Evolutionary conservation across 345 rosid genomes (phyloP).

Genomic region (Sonneratia alba): DNA sequence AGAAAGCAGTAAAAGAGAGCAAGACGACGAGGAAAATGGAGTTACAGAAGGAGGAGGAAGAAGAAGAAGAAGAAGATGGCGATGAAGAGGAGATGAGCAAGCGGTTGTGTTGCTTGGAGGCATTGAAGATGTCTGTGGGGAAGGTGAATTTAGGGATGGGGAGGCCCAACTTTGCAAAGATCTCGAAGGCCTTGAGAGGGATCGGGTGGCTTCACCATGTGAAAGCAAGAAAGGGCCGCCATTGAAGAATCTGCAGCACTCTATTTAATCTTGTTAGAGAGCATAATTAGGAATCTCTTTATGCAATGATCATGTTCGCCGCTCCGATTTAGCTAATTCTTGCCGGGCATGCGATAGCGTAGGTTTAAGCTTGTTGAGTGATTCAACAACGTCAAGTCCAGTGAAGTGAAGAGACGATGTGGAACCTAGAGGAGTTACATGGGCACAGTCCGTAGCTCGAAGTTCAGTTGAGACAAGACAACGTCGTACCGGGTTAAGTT

Average conservation of each 20-base stretch:
- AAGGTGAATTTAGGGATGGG: constrained; percentile 89
- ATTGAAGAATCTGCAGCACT: constrained; percentile 6
- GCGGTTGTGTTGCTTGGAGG: constrained; percentile 73
- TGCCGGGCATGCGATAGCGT: too few relatives aligned
- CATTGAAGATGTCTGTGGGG: constrained; percentile 74
- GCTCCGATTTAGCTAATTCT: too few relatives aligned
- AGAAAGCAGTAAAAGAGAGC: constrained; percentile 26
- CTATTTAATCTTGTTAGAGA: not conserved
- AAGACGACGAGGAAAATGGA: not conserved
- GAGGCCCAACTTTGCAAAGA: constrained; percentile 65
- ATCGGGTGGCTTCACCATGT: constrained; percentile 65
- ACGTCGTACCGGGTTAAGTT: too few relatives aligned
- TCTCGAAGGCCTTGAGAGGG: constrained; percentile 68
- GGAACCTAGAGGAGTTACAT: too few relatives aligned
- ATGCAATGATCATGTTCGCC: not conserved
- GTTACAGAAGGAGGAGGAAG: constrained; percentile 3
- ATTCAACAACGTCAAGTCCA: too few relatives aligned
- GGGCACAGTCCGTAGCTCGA: too few relatives aligned
- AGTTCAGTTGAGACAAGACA: too few relatives aligned
- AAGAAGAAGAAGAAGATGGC: constrained; percentile 32
- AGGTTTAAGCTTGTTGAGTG: too few relatives aligned
- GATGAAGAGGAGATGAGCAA: constrained; percentile 37
- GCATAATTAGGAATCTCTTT: not conserved
- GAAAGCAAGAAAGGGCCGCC: constrained; percentile 39
- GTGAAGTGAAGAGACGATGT: too few relatives aligned